These are phyloP conservation scores for Protomyces pachydermus DNA, from an alignment of 1,139 yeast genomes.

Conservation along the genomic window DNA sequence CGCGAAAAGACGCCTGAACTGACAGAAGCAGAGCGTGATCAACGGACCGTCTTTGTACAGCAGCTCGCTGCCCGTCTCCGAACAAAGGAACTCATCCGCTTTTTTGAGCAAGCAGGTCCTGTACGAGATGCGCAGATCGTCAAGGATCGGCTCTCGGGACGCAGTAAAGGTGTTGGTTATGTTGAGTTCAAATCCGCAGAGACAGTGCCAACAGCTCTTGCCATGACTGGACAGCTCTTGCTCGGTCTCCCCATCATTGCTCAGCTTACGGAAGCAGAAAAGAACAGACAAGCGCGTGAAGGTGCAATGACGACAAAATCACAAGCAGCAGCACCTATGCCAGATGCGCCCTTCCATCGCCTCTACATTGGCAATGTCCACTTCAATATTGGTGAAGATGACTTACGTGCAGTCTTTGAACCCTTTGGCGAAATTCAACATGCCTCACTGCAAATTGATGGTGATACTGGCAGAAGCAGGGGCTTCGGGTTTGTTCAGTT, in stretches of 20 bases:
- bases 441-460: conserved; percentile 38
- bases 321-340: conserved; percentile 12
- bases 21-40: conserved; percentile 38
- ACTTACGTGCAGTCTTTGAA: conserved; percentile 38
- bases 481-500: conserved; percentile 41
- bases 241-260: conserved; percentile 42
- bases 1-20: conserved; percentile 30
- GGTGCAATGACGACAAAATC: conserved; percentile 24
- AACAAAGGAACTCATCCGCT: conserved; percentile 38
- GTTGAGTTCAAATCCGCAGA: conserved; percentile 41
- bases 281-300: conserved; percentile 38
- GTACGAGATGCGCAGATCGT: conserved; percentile 43
- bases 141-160: conserved; percentile 40
- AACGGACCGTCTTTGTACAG: conserved; percentile 42
- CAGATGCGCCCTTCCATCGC: conserved; percentile 36
- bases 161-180: conserved; percentile 42
- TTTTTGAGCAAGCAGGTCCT: conserved; percentile 41
- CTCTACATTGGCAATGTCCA: conserved; percentile 40
- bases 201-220: conserved; percentile 39
- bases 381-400: conserved; percentile 39
- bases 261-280: conserved; percentile 41
- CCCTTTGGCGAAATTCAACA: conserved; percentile 40
- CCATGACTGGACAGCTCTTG: conserved; percentile 40
- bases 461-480: conserved; percentile 39
- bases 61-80: conserved; percentile 41